Percentiles rank a stretch among this genome's conserved stretches.
Conservation (phyloP, 1,284 basidiomycete species). For the Golubevia sp. region DNA sequence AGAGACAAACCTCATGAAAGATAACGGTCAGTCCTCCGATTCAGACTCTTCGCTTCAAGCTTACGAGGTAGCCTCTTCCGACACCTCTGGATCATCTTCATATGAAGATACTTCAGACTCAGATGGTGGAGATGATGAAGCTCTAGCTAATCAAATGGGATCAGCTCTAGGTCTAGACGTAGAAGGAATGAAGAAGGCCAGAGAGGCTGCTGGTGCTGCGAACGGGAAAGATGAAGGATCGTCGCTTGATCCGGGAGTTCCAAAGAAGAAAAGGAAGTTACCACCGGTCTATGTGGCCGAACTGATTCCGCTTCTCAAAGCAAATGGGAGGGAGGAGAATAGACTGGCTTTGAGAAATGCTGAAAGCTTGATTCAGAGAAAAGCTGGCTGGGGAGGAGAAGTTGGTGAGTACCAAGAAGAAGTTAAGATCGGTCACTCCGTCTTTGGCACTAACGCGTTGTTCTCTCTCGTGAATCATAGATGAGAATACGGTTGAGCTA, state of each 20-base stretch:
- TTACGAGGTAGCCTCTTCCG: background rate
- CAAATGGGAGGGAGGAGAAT: conserved; percentile 18
- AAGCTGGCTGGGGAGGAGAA: conserved; percentile 29
- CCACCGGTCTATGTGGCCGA: conserved; percentile 62
- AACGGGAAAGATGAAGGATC: background rate
- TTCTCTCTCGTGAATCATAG: conserved; percentile 84
- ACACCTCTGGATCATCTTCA: conserved; percentile 6
- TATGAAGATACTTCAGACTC: conserved; percentile 13
- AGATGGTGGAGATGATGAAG: background rate
- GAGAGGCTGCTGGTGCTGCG: background rate
- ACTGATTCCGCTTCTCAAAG: conserved; percentile 52
- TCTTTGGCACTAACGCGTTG: conserved; percentile 72
- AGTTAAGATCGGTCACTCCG: conserved; percentile 45
- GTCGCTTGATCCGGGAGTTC: conserved; percentile 10
- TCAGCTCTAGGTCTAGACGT: conserved; percentile 1
- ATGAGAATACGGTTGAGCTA: conserved; percentile 85
- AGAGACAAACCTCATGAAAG: too few species aligned
- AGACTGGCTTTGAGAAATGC: conserved; percentile 26
- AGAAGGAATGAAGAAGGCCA: conserved; percentile 5
- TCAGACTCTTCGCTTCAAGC: conserved; percentile 13
- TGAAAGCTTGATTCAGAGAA: conserved; percentile 31
- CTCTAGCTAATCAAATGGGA: background rate
- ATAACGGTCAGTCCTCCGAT: background rate
- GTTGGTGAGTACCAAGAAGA: conserved; percentile 17
- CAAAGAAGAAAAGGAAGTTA: conserved; percentile 24